A percentile compares a stretch with the other conserved stretches of the same genome.
Conservation (phyloP, 768 basidiomycete genomes). For the Mycena leptocephala region DNA sequence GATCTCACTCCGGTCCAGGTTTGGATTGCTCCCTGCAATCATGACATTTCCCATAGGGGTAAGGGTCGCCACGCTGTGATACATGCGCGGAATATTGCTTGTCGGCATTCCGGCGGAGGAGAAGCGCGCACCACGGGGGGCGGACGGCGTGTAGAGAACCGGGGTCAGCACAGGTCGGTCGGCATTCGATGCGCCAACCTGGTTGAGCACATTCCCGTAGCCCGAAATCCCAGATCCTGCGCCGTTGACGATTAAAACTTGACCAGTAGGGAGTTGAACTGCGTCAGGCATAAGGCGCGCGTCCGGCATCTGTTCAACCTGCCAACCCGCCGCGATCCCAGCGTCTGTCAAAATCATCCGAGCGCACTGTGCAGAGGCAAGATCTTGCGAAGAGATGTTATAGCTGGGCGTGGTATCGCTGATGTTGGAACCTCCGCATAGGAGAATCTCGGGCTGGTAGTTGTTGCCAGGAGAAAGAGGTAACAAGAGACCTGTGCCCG, state of each 20-base stretch:
- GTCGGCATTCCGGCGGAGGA: conserved; percentile 70
- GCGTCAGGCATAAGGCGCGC: conserved; percentile 86
- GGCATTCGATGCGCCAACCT: conserved; percentile 85
- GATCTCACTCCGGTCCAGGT: conserved; percentile 81
- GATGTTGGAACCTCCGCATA: conserved; percentile 85
- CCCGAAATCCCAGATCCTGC: conserved; percentile 83
- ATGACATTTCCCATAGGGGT: conserved; percentile 81
- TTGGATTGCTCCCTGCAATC: conserved; percentile 90
- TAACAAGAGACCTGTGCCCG: conserved; percentile 82
- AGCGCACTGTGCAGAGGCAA: conserved; percentile 82
- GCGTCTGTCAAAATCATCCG: conserved; percentile 76
- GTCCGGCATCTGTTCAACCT: conserved; percentile 82
- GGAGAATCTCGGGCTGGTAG: conserved; percentile 78
- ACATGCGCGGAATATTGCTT: conserved; percentile 81
- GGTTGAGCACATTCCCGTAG: conserved; percentile 81
- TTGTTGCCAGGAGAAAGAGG: conserved; percentile 75
- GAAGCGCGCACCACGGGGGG: conserved; percentile 72
- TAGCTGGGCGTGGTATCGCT: conserved; percentile 74
- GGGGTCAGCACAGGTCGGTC: conserved; percentile 80
- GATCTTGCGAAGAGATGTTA: conserved; percentile 80
- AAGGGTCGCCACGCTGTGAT: conserved; percentile 88
- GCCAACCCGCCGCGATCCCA: conserved; percentile 81
- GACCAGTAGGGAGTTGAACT: conserved; percentile 85
- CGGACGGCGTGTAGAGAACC: conserved; percentile 77
- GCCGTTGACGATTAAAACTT: conserved; percentile 84